Evolutionary conservation across 371 early-diverging fungal species (phyloP), one percentile per base, ranked within the genome.

Genomic region (Rhizopus arrhizus): DNA sequence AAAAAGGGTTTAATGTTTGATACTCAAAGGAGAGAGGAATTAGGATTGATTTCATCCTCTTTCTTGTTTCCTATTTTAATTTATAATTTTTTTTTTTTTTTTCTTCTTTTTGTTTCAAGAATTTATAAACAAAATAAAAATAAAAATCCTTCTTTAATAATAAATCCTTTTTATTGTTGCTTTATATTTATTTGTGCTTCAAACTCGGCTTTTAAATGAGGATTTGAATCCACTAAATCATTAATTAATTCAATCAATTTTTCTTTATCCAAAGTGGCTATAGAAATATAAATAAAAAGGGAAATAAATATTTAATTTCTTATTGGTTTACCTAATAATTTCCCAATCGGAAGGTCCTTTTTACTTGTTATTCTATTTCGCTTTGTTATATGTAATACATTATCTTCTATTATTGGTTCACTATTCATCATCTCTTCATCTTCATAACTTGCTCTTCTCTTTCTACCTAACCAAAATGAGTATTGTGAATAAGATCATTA

Each of bases 221-320:
- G 91, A 75, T 94, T 84, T n/a, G 83, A 77, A 35, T 83, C 83
- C 28, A 92, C 80, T 22, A 95, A 78, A 35, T 81, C 77, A 40
- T 78, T 82, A 57, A 95, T 73, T 40, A 95, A 73, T 56, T 70
- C 69, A 40, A 92, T 74, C 55, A 95, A 73, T 55, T 89, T 89
- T 33, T 81, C 74, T 61, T 88, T 85, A 54, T 85, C 83, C 29
- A 93, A 74, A 8, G 85, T 77, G 61, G 80, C 81, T 22, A 22
- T 22, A 22, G 2, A 22, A 22, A 22, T 22, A 22, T 22, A 22
- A 22, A 22, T 22, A 22, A 22, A 22, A n/a, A n/a, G n/a, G n/a
- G n/a, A n/a, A n/a, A n/a, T n/a, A n/a, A n/a, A n/a, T n/a, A n/a
- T 2, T 22, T 22, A 2, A 22, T 22, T 22, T 22, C 22, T 22